Evolutionary conservation across 1,284 basidiomycete genomes (phyloP), one percentile per base, ranked within the genome.

Genomic region (Malassezia dermatis): DNA sequence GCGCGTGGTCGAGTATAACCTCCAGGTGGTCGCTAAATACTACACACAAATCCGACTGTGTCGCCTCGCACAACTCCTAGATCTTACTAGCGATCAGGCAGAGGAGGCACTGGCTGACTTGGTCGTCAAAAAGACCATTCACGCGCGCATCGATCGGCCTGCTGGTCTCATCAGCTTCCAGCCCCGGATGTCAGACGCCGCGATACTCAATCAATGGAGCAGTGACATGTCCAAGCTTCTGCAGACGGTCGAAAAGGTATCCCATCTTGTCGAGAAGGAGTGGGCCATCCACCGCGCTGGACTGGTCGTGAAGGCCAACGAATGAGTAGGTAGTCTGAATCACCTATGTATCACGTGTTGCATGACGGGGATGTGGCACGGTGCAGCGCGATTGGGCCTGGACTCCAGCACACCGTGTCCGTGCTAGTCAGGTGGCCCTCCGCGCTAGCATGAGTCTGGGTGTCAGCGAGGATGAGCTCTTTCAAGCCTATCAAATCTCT

Each of bases 1-100:
- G 50, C 84, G 94, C 15, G 88, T 98, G 28, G 88, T 96, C 57
- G 94, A 98, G 77, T 94, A 98, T 77, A 99, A 99, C 75, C 86
- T 98, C 67, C 90, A 94, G 48, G 89, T 94, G 35, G 83, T 98
- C 43, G 83, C 89, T 2, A 79, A 85, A 66, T 99, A 99, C 79
- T 98, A 98, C 77, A 91, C 87, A 8, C 84, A 89, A 56, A 93
- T 98, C 69, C 88, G 86, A 17, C 79, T 98, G 24, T 59, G 80
- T 24, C 84, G 94, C 34, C 80, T 98, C 11, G 86, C 86, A 10
- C 80, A 86, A 32, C 82, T 98, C 4, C 84, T 98, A 43, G 91
- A 96, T 76, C 83, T 99, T 5, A 81, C 85, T 11, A 75, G 80
- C 12, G 80, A 84, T 63, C 81, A 87, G 73, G 89, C 93, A 0